phyloP scores from a whole-genome alignment of 345 rosid species.

The Luvunga scandens region DNA sequence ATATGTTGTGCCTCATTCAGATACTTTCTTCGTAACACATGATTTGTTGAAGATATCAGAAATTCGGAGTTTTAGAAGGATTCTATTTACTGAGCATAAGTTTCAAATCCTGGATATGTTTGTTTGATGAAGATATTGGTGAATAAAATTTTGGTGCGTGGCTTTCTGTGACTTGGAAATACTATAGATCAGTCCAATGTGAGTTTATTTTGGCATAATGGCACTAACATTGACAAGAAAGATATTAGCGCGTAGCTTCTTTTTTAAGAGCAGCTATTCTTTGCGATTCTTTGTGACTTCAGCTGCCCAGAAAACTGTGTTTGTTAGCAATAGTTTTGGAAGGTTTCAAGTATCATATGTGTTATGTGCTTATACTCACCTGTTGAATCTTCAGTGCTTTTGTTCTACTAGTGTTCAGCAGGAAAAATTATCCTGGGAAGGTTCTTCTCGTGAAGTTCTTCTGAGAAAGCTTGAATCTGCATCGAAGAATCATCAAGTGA shows the following conservation, averaged over 20 bases:
- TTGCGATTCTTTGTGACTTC: neutral
- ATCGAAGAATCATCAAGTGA: constrained; percentile 37
- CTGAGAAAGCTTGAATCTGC: constrained; percentile 59
- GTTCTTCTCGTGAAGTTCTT: constrained; percentile 45
- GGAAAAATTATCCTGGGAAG: constrained; percentile 44
- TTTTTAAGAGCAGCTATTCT: neutral
- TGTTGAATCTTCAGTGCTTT: neutral
- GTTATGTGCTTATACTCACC: neutral
- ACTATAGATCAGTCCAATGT: neutral
- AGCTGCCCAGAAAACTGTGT: neutral
- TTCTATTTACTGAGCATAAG: too few species aligned
- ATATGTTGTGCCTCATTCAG: neutral
- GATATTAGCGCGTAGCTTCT: neutral
- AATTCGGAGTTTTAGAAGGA: neutral
- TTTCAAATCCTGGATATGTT: neutral
- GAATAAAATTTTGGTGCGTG: neutral
- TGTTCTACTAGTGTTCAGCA: neutral
- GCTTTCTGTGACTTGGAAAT: neutral
- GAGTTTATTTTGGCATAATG: neutral
- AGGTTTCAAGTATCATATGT: neutral
- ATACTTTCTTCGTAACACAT: neutral
- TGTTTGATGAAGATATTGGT: neutral
- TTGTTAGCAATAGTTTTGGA: neutral
- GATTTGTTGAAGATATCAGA: neutral
- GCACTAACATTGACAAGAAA: constrained; percentile 1